phyloP scores from a whole-genome alignment of 495 filamentous ascomycete genomes.

The Aspergillus wentii region DNA sequence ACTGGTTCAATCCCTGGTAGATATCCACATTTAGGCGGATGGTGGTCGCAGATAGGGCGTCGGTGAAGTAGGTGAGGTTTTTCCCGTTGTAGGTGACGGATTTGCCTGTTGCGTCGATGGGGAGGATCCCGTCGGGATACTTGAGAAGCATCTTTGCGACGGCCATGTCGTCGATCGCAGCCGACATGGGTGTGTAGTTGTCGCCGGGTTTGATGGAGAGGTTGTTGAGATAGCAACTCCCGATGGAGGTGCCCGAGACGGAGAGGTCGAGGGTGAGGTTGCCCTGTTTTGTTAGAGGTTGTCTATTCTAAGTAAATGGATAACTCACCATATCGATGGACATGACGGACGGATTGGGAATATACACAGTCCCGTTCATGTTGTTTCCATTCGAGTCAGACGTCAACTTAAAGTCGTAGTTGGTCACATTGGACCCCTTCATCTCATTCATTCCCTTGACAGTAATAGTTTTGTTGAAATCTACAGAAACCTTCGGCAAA shows the following conservation, averaged over 20 bases:
- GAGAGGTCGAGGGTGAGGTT: conserved; percentile 60
- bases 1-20: conserved; percentile 22
- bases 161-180: conserved; percentile 44
- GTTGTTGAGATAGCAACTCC: conserved; percentile 51
- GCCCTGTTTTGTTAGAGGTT: conserved; percentile 46
- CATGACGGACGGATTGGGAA: conserved; percentile 68
- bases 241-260: conserved; percentile 46
- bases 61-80: conserved; percentile 57
- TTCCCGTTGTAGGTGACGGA: conserved; percentile 53
- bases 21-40: conserved; percentile 40
- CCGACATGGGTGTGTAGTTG: conserved; percentile 52
- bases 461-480: conserved; percentile 51
- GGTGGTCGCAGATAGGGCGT: conserved; percentile 38
- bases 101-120: conserved; percentile 55
- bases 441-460: conserved; percentile 60
- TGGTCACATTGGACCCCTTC: conserved; percentile 51
- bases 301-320: no score
- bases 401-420: conserved; percentile 41
- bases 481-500: conserved; percentile 43
- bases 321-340: conserved; percentile 54
- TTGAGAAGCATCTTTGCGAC: conserved; percentile 41
- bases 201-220: conserved; percentile 56
- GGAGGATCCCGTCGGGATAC: conserved; percentile 52
- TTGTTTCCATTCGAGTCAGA: conserved; percentile 47
- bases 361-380: conserved; percentile 56